A percentile compares a stretch with the other conserved stretches of the same genome.
phyloP scores from a whole-genome alignment of 768 basidiomycete genomes.

The Leucosporidium scottii region DNA sequence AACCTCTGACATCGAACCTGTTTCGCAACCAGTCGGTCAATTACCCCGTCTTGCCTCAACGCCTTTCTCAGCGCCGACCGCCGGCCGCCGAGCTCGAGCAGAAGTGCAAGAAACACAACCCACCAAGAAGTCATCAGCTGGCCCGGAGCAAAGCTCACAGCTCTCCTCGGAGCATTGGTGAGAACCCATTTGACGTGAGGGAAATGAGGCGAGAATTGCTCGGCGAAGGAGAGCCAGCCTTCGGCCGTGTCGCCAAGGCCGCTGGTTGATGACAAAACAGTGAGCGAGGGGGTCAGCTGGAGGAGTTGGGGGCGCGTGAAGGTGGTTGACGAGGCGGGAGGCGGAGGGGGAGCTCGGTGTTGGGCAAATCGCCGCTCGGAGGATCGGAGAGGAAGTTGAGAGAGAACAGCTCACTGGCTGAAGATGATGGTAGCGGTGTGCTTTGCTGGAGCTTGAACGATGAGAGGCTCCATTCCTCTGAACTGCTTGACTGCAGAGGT shows the following conservation, averaged over 20 bases:
- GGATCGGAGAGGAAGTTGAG: neutral
- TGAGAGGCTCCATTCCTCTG: neutral
- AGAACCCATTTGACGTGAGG: constrained; percentile 82
- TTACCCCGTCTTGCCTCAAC: neutral
- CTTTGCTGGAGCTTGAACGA: constrained; percentile 41
- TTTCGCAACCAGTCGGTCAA: neutral
- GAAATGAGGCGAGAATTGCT: constrained; percentile 52
- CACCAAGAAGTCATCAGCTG: neutral
- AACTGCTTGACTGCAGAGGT: no score
- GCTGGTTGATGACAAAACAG: constrained; percentile 32
- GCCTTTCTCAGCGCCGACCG: no score
- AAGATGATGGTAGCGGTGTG: constrained; percentile 86
- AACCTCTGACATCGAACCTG: constrained; percentile 9
- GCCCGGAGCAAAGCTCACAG: constrained; percentile 44
- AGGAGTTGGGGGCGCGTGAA: no score
- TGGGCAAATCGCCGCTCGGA: neutral
- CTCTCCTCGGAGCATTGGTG: constrained; percentile 63
- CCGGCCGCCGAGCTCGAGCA: no score
- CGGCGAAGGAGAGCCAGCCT: constrained; percentile 71
- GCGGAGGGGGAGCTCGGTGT: no score
- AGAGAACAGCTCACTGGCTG: constrained; percentile 52
- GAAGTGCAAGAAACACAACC: neutral
- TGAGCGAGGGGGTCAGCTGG: no score
- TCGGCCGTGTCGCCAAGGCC: constrained; percentile 67
- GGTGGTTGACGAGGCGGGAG: no score